Base-by-base conservation (phyloP, 805 yeast species). In the Brettanomyces naardenensis region DNA sequence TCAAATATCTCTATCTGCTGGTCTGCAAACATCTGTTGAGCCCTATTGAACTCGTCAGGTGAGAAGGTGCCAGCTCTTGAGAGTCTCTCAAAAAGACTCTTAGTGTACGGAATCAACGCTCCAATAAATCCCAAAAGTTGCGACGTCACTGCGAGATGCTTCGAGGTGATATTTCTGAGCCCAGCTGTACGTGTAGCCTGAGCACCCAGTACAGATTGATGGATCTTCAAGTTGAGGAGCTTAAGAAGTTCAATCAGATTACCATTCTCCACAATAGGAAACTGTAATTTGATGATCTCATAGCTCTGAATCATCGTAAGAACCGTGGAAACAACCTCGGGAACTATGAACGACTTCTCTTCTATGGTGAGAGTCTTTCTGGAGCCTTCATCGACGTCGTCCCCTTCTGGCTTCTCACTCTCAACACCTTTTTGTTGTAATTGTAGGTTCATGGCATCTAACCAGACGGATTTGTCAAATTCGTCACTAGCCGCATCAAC, bases 161-260 rank as follows among this genome's bases (percentile, higher is more conserved):
- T 78, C 2, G 87, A 80, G 3, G 85, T 78, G 36, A 83, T 81
- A 50, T 81, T 88, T 44, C 71, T 76, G 36, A 82, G 62, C 0
- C 85, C 87, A 0, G 90, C 84, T 1, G 88, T 73, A 44, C 75
- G 59, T 2, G 84, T 80, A 1, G 90, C 90, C 30, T 83, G 85
- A 1, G 89, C 87, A 31, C 79, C 81, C 27, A 83, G 60, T 28
- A 83, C 78, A 4, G 83, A 72, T 43, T 74, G 73, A 4, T 73
- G 69, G 5, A 73, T 61, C 42, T 77, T 71, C 14, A 73, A 55
- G 46, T 81, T 80, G 49, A 73, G 59, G 9, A 69, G 58, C 30
- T 68, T 67, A 31, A 79, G 45, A n/a, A 75, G 47, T 33, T 69
- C 76, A 4, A 62, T 37, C 21, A 74, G 36, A 41, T 68, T 62